Evolutionary conservation across 2,329 filamentous ascomycete species (phyloP).

Genomic region (Paraconiothyrium sp.): DNA sequence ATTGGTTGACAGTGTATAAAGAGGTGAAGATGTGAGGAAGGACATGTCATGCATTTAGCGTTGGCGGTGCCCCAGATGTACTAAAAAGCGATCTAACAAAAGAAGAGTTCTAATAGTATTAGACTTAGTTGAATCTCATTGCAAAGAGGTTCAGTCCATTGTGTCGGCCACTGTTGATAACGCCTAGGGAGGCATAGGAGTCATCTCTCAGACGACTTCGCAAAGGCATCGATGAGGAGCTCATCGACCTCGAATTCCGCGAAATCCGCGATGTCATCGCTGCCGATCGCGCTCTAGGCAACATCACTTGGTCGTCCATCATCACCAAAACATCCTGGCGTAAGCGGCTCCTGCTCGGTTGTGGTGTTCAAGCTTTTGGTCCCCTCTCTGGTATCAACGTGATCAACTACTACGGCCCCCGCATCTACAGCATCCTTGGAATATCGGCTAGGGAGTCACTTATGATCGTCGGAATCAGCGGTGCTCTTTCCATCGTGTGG

Average conservation of each 20-base stretch:
- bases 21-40: too few relatives aligned
- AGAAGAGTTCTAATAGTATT: too few relatives aligned
- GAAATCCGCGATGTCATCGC: conserved; percentile 35
- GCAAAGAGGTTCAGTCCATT: too few relatives aligned
- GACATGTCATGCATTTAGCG: too few relatives aligned
- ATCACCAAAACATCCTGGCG: conserved; percentile 57
- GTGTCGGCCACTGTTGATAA: too few relatives aligned
- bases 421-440: conserved; percentile 57
- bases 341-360: conserved; percentile 58
- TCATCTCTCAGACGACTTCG: conserved; percentile 22
- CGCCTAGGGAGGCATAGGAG: too few relatives aligned
- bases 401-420: conserved; percentile 55
- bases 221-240: conserved; percentile 28
- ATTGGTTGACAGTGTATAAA: too few relatives aligned
- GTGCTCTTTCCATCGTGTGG: conserved; percentile 60
- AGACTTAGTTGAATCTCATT: too few relatives aligned
- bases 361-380: conserved; percentile 60
- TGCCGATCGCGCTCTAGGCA: conserved; percentile 38
- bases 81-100: too few relatives aligned
- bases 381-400: conserved; percentile 60
- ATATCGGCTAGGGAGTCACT: conserved; percentile 57
- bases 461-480: conserved; percentile 62
- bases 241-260: conserved; percentile 33
- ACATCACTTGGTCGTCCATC: conserved; percentile 55
- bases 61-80: too few relatives aligned